Conservation (phyloP, 805 yeast genomes). For the Isabelozyma pseudorhagii region DNA sequence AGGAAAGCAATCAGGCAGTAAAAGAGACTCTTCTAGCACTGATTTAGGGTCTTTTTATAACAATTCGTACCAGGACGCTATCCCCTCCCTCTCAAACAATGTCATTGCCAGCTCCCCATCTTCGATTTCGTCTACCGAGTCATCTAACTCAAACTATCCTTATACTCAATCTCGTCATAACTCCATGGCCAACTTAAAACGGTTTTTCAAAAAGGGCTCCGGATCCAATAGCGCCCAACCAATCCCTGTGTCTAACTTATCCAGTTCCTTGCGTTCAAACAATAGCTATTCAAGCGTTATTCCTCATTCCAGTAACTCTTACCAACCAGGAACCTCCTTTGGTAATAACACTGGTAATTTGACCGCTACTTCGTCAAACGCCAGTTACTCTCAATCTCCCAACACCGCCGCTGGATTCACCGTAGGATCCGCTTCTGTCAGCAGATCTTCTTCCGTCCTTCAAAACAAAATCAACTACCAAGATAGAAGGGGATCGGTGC, state of each 20-base stretch:
- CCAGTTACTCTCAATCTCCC: slow-evolving; percentile 35
- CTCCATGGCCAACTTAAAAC: slow-evolving; percentile 73
- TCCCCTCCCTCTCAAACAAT: not conserved
- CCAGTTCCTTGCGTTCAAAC: slow-evolving; percentile 21
- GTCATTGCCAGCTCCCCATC: slow-evolving; percentile 26
- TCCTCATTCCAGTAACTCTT: slow-evolving; percentile 1
- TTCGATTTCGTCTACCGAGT: slow-evolving; percentile 36
- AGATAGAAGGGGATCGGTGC: slow-evolving; percentile 37
- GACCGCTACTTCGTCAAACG: slow-evolving; percentile 28
- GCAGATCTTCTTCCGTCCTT: slow-evolving; percentile 27
- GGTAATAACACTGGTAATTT: slow-evolving; percentile 11
- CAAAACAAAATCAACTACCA: slow-evolving; percentile 27
- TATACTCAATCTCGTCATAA: slow-evolving; percentile 57
- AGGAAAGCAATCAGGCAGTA: slow-evolving; percentile 25
- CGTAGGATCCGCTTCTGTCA: slow-evolving; percentile 19
- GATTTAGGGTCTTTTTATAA: slow-evolving; percentile 42
- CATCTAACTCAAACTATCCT: slow-evolving; percentile 12
- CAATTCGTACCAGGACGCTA: slow-evolving; percentile 28
- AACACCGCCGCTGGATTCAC: slow-evolving; percentile 10
- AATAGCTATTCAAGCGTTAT: slow-evolving; percentile 5
- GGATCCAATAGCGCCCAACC: slow-evolving; percentile 11
- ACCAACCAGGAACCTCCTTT: slow-evolving; percentile 13
- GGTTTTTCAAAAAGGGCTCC: slow-evolving; percentile 58
- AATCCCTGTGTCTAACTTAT: slow-evolving; percentile 18
- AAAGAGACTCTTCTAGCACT: slow-evolving; percentile 33